These are phyloP conservation scores for Pelargonium cotyledonis DNA, from an alignment of 441 rosid species.

Conservation along the genomic window DNA sequence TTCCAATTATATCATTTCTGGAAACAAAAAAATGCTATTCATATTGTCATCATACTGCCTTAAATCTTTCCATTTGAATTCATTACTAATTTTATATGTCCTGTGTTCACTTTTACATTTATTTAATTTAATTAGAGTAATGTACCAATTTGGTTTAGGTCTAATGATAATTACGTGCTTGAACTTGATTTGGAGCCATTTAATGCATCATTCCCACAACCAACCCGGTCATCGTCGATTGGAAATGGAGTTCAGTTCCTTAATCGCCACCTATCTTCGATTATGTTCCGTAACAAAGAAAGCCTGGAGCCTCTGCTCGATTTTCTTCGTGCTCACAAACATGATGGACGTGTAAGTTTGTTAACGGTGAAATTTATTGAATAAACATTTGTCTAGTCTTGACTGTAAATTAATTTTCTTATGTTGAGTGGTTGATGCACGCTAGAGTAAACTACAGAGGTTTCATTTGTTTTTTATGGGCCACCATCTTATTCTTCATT, in stretches of 20 bases:
- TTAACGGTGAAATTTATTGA: not conserved
- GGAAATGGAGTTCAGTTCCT: conserved; percentile 97
- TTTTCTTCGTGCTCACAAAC: conserved; percentile 73
- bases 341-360: conserved; percentile 76
- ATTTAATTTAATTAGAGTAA: not conserved
- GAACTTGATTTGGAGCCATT: conserved; percentile 98
- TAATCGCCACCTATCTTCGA: conserved; percentile 90
- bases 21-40: not conserved
- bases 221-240: conserved; percentile 79
- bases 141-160: not conserved
- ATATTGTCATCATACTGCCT: not conserved
- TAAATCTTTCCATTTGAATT: not conserved
- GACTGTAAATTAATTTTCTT: not conserved
- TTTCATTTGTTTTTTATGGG: not conserved
- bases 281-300: conserved; percentile 84
- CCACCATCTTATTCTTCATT: not conserved
- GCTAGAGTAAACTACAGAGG: not conserved
- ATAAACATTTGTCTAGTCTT: not conserved
- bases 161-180: conserved; percentile 38
- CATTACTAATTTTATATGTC: not conserved
- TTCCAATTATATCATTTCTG: not conserved
- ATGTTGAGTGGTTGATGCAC: not conserved
- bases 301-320: conserved; percentile 74
- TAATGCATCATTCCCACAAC: conserved; percentile 75
- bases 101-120: not conserved